These are phyloP conservation scores for Phaeoacremonium minimum DNA, from an alignment of 2,329 filamentous ascomycete species.

Conservation along the genomic window DNA sequence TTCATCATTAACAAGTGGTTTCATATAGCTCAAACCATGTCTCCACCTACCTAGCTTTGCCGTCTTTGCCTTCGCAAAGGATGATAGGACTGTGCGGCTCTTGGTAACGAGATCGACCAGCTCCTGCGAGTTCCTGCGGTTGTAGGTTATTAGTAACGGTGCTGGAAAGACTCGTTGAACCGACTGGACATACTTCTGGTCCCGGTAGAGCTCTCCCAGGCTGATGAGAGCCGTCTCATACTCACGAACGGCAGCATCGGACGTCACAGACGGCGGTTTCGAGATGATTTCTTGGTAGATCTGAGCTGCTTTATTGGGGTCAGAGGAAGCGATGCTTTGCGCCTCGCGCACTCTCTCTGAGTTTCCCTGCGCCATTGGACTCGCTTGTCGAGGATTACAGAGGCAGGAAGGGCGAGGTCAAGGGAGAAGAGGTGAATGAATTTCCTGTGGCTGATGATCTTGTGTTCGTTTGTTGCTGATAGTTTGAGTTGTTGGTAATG, in stretches of 20 bases:
- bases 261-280: constrained; percentile 75
- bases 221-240: constrained; percentile 88
- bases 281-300: constrained; percentile 89
- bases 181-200: constrained; percentile 75
- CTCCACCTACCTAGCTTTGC: constrained; percentile 90
- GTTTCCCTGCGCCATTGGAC: constrained; percentile 56
- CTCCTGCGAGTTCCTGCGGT: constrained; percentile 68
- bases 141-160: constrained; percentile 20
- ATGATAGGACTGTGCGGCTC: constrained; percentile 86
- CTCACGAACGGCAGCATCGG: constrained; percentile 81
- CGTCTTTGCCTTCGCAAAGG: constrained; percentile 98
- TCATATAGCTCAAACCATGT: no score
- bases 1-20: no score
- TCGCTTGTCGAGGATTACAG: no score
- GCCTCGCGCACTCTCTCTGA: constrained; percentile 77
- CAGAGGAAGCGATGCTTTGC: constrained; percentile 74
- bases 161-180: constrained; percentile 21
- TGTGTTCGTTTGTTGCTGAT: no score
- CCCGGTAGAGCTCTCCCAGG: constrained; percentile 87
- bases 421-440: no score
- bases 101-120: constrained; percentile 86
- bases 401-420: no score
- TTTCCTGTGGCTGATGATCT: no score
- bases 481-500: no score
- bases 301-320: constrained; percentile 78